Base-by-base conservation (phyloP, 1,139 yeast species). In the Suhomyces yuchorum region DNA sequence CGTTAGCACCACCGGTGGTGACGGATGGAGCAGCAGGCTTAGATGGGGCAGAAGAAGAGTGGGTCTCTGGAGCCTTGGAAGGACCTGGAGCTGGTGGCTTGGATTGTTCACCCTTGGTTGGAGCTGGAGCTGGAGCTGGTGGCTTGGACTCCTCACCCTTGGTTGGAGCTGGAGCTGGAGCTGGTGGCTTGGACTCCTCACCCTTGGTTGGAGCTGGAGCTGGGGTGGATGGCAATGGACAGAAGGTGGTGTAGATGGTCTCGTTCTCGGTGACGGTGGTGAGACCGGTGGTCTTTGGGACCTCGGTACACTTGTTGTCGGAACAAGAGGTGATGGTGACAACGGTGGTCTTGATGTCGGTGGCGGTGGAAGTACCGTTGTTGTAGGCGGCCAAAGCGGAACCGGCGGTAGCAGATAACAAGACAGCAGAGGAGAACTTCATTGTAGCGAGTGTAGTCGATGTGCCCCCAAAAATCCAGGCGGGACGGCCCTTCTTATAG, bases 301-400 rank as follows among this genome's bases (percentile, higher is more conserved):
- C 57, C 40, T 62, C 62, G 18, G 70, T 47, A 57, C 80, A 73
- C 43, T 56, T 62, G 54, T 67, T 54, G 49, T 68, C 68, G n/a
- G 58, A 49, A 65, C 81, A 77, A 42, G 79, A 70, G 50, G 82
- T 78, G 59, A 74, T 60, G 50, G 80, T 74, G 56, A 73, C 59
- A 22, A 56, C 46, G 18, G 57, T 58, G 47, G 62, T 55, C 15
- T 42, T 46, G 54, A 67, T 59, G 43, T 22, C 46, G 30, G 42
- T 37, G 19, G 20, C 34, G 20, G 42, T 43, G 17, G 28, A 11
- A 11, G 41, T 26, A 19, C 17, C 41, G 41, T 38, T 38, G 20
- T 12, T 26, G 43, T 40, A 36, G 54, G 57, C 53, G 45, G 58
- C 47, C 47, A 53, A 26, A 37, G 54, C 58, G 37, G 58, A 44